Base-by-base conservation (phyloP, 2,329 filamentous ascomycete species). In the Pseudogymnoascus sp. region DNA sequence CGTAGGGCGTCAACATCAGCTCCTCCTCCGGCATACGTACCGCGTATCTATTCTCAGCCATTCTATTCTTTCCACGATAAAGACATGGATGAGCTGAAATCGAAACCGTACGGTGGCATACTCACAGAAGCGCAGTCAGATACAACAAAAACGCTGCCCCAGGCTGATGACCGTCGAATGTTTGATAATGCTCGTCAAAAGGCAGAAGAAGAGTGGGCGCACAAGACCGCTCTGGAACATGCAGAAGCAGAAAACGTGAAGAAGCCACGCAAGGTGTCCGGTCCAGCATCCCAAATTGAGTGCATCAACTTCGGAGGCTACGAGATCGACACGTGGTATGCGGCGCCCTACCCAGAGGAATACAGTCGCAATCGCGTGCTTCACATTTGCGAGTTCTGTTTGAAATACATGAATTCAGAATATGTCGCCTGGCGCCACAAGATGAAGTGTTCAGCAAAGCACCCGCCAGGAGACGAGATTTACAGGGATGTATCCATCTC, bases 331-430 rank as follows among this genome's bases (percentile, higher is more conserved):
- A 99, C 95, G 2, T 98, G 95, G 93, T 97, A 99, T 77, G 93
- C 95, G 31, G 95, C 95, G 41, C 96, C 95, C 11, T 99, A 99
- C 74, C 95, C 95, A 0, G 95, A 97, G 74, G 95, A 99, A 77
- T 99, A 99, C 79, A 98, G 92, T 75, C 87, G 93, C 68, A 98
- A 99, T 74, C 88, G 91, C 31, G 90, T 96, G 39, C 83, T 99
- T n/a, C 98, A 96, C 77, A 98, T 99, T 68, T 99, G 95, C 81
- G 96, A 99, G 76, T 99, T 98, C 76, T 99, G 95, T 75, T 81
- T 99, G 66, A 99, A 98, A 77, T 99, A 99, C 79, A 97, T 99
- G 92, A 96, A 96, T 76, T 98, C 95, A 16, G 93, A 97, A 75
- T 98, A 96, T 72, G 95, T 99, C 28, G 93, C 95, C 13, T 98